phyloP scores from a whole-genome alignment of 2,329 filamentous ascomycete species.

The Penicillium thymicola region DNA sequence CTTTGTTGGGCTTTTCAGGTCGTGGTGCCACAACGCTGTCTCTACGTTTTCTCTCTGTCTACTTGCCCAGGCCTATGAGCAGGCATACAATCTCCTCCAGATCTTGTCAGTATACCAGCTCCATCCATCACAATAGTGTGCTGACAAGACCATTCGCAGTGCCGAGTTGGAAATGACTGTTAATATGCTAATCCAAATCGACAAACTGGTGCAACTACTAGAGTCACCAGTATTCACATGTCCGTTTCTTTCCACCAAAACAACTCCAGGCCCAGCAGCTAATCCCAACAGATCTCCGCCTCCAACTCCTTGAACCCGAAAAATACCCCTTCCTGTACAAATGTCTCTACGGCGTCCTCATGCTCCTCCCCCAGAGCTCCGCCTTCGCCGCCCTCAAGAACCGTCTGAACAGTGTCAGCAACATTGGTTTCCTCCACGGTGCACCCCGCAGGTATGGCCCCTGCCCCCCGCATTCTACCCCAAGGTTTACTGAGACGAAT shows the following conservation, averaged over 20 bases:
- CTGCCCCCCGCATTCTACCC: not conserved
- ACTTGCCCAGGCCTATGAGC: slow-evolving; percentile 94
- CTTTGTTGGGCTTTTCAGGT: slow-evolving; percentile 89
- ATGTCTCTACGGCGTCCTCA: slow-evolving; percentile 92
- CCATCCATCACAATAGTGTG: not conserved
- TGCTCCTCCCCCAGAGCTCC: slow-evolving; percentile 97
- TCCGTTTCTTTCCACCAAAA: slow-evolving; percentile 44
- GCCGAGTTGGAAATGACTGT: slow-evolving; percentile 98
- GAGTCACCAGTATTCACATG: slow-evolving; percentile 98
- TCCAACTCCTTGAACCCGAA: slow-evolving; percentile 93
- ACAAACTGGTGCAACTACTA: slow-evolving; percentile 93
- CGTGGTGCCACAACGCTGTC: slow-evolving; percentile 98
- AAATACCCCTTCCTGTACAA: slow-evolving; percentile 95
- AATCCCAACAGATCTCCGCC: slow-evolving; percentile 67
- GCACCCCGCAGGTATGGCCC: slow-evolving; percentile 68
- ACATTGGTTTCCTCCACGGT: slow-evolving; percentile 90
- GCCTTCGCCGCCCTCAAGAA: slow-evolving; percentile 97
- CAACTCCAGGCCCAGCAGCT: slow-evolving; percentile 7
- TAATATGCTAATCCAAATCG: slow-evolving; percentile 97
- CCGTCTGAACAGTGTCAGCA: slow-evolving; percentile 91
- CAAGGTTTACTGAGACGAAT: slow-evolving; percentile 3
- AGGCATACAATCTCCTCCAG: slow-evolving; percentile 91
- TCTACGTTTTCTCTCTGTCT: slow-evolving; percentile 95
- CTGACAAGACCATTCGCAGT: slow-evolving; percentile 49
- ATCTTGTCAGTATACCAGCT: slow-evolving; percentile 68